Conservation (phyloP, 148 eudicot genomes). For the Oxyria digyna region DNA sequence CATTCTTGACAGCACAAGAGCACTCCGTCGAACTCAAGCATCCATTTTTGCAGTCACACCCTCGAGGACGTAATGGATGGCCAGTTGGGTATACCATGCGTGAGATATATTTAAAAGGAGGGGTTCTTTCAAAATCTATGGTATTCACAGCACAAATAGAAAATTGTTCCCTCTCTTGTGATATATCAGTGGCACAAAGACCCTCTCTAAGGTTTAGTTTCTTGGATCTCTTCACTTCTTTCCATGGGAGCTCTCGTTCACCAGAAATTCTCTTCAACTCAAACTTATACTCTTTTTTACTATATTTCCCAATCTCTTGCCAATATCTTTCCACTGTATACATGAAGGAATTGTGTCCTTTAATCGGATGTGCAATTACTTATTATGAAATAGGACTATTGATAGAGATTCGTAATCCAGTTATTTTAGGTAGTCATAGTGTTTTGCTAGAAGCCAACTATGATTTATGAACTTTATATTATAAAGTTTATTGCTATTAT, state of each 20-base stretch:
- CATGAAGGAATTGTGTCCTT: no score
- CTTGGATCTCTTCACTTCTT: constrained; percentile 48
- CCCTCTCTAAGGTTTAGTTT: constrained; percentile 38
- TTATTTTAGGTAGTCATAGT: no score
- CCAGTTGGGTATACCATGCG: constrained; percentile 59
- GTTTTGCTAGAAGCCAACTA: no score
- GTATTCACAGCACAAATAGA: constrained; percentile 60
- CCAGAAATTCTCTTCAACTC: constrained; percentile 52
- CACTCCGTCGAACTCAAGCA: constrained; percentile 54
- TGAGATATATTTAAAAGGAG: constrained; percentile 43
- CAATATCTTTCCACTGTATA: constrained; percentile 46
- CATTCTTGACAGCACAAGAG: constrained; percentile 51
- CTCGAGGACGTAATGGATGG: constrained; percentile 32
- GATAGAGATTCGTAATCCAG: no score
- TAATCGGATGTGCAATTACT: no score
- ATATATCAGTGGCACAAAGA: constrained; percentile 40
- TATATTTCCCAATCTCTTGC: constrained; percentile 38
- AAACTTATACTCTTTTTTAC: constrained; percentile 62
- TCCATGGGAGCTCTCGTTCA: constrained; percentile 69
- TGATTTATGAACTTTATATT: no score
- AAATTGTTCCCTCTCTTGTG: constrained; percentile 38
- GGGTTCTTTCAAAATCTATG: constrained; percentile 54
- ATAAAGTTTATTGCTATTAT: no score
- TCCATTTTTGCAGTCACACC: constrained; percentile 57
- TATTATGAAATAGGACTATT: no score